phyloP scores from a whole-genome alignment of 768 basidiomycete species.

The Mycena kentingensis region DNA sequence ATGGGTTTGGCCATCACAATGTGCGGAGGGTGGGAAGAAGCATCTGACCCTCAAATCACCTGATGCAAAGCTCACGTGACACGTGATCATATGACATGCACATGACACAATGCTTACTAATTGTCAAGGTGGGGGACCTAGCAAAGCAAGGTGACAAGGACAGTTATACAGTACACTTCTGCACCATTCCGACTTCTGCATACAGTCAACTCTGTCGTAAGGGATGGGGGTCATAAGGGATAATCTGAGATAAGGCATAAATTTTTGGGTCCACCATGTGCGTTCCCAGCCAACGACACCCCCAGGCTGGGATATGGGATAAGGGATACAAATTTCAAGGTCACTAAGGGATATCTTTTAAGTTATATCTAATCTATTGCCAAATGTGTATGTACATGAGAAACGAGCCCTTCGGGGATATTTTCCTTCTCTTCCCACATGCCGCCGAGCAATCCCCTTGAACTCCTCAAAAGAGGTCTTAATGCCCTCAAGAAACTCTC shows the following conservation, averaged over 20 bases:
- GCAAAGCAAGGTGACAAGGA: no score
- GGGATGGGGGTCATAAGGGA: conserved; percentile 4
- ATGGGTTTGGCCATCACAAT: no score
- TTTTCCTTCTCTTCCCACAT: neutral
- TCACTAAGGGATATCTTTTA: neutral
- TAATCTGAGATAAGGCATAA: conserved; percentile 8
- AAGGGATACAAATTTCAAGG: conserved; percentile 3
- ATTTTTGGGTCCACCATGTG: conserved; percentile 5
- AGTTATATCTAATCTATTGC: conserved; percentile 3
- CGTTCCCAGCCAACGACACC: conserved; percentile 3
- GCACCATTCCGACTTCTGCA: no score
- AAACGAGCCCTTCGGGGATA: no score
- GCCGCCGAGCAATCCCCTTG: neutral
- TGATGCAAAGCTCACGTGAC: no score
- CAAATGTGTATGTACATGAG: no score
- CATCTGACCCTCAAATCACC: no score
- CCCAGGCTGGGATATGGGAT: conserved; percentile 5
- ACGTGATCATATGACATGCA: no score
- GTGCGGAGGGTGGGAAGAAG: no score
- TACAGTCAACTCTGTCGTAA: conserved; percentile 14
- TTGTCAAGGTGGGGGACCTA: no score
- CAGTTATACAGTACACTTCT: no score
- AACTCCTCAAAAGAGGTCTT: conserved; percentile 1
- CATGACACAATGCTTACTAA: no score
- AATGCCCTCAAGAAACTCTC: conserved; percentile 3